Base-by-base conservation (phyloP, 768 basidiomycete species). In the Mycena chlorophos region DNA sequence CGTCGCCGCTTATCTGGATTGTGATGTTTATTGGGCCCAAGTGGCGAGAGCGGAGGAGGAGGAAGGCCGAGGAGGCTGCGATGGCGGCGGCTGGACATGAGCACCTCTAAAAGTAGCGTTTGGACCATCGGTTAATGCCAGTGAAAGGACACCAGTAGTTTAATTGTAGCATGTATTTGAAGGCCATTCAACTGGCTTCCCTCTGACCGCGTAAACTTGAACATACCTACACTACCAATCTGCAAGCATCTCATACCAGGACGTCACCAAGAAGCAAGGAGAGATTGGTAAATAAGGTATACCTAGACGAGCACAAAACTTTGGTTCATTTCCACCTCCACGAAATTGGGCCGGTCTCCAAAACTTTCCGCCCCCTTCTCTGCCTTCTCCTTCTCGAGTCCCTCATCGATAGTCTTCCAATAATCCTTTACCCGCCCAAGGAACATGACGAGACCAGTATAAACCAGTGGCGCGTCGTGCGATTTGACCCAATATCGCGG, bases 21-120 rank as follows among this genome's bases (percentile, higher is more conserved):
- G 71, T 75, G 31, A 59, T 76, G 31, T 63, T 63, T 52, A 67
- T 73, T 49, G 81, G 79, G 5, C 78, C 81, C n/a, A 59, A 56
- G 22, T 80, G 73, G 67, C 64, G 78, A 17, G 71, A 69, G 23
- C 66, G 60, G 52, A 61, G 71, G 16, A 26, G 34, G 20, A 40
- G 43, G 29, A 43, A 22, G 25, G 52, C 52, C 14, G 39, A 52
- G 10, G 37, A 20, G 51, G 64, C 68, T 8, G 20, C 8, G 40
- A 19, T 19, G 26, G 31, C 31, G 31, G 8, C 31, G 31, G 31
- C 8, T 34, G 31, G n/a, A n/a, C n/a, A n/a, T n/a, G n/a, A n/a
- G n/a, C n/a, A n/a, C n/a, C n/a, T n/a, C n/a, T n/a, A n/a, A n/a
- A n/a, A n/a, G n/a, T n/a, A n/a, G n/a, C n/a, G n/a, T n/a, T n/a